These are phyloP conservation scores for Cicer cuneatum DNA, from an alignment of 306 rosid genomes.

Conservation along the genomic window DNA sequence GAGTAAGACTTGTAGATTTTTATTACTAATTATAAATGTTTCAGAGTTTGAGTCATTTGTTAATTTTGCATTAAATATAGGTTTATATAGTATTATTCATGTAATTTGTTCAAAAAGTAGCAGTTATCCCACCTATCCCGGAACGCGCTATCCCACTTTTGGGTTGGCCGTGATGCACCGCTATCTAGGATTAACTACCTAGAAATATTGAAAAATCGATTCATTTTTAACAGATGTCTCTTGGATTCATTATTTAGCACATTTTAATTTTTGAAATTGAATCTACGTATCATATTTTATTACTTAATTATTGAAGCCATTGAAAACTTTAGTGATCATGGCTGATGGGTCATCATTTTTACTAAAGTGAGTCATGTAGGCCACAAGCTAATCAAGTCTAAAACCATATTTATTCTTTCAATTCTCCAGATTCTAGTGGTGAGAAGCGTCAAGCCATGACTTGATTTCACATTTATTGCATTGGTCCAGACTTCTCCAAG, in stretches of 20 bases:
- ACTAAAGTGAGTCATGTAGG: neutral
- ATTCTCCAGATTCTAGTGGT: neutral
- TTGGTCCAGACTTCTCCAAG: neutral
- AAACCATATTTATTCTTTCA: slow-evolving; percentile 6
- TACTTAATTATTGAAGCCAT: neutral
- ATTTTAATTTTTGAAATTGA: neutral
- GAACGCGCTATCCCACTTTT: too few relatives aligned
- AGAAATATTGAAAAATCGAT: too few relatives aligned
- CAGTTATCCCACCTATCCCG: too few relatives aligned
- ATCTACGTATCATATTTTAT: neutral
- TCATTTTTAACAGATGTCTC: too few relatives aligned
- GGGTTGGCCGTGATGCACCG: too few relatives aligned
- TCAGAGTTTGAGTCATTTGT: too few relatives aligned
- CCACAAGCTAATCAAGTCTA: neutral
- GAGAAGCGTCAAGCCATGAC: neutral
- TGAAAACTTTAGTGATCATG: slow-evolving; percentile 1
- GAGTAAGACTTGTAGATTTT: too few relatives aligned
- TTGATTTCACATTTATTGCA: slow-evolving; percentile 1
- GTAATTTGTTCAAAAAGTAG: too few relatives aligned
- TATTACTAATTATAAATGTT: too few relatives aligned
- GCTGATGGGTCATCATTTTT: neutral
- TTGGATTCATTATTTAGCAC: neutral
- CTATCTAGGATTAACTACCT: too few relatives aligned
- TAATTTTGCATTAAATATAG: too few relatives aligned
- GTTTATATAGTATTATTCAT: too few relatives aligned